A percentile compares a stretch with the other conserved stretches of the same genome.
Evolutionary conservation across 441 rosid species (phyloP).

Genomic region (Arabidopsis lyrata): DNA sequence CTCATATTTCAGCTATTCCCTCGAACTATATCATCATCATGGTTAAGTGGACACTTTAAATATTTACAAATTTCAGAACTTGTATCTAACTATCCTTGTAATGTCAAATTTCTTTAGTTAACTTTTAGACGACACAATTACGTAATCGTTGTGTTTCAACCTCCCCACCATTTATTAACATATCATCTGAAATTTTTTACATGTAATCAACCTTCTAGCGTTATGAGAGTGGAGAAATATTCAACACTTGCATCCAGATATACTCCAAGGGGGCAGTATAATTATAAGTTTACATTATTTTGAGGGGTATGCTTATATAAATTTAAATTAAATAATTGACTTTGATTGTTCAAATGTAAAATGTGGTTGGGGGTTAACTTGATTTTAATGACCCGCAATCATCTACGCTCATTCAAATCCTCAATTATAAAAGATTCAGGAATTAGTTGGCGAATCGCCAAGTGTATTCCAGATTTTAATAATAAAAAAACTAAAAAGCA

Average conservation of each 20-base stretch:
- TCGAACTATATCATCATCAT: no score
- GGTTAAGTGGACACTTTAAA: no score
- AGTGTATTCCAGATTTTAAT: constrained; percentile 24
- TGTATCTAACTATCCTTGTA: background rate
- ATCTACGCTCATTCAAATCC: constrained; percentile 27
- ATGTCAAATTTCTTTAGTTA: background rate
- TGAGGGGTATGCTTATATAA: background rate
- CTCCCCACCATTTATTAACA: constrained; percentile 6
- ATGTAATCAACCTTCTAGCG: background rate
- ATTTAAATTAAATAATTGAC: background rate
- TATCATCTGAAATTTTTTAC: constrained; percentile 19
- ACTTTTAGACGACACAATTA: background rate
- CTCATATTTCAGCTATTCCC: no score
- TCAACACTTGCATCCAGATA: constrained; percentile 4
- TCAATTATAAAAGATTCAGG: constrained; percentile 7
- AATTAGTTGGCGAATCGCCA: constrained; percentile 34
- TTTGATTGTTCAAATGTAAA: constrained; percentile 37
- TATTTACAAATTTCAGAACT: background rate
- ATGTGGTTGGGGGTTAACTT: constrained; percentile 41
- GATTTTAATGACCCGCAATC: constrained; percentile 36
- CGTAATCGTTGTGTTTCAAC: background rate
- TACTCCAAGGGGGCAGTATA: background rate
- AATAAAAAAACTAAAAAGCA: constrained; percentile 12
- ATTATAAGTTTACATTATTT: background rate
- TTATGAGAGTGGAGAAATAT: background rate